Conservation (phyloP, 345 rosid species). For the Salix suchowensis region DNA sequence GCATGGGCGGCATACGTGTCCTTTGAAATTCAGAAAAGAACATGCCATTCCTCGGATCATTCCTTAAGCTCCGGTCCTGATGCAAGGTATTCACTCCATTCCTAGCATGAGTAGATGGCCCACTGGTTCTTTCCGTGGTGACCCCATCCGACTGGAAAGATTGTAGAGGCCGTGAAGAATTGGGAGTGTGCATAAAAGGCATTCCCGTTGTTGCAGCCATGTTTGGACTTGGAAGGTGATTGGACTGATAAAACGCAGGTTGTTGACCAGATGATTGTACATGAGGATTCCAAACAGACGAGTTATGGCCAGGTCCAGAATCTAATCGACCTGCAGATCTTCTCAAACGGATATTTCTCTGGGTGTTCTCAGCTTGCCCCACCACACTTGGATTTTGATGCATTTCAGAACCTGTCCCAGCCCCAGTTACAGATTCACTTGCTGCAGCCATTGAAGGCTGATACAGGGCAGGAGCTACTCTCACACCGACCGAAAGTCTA, state of each 20-base stretch:
- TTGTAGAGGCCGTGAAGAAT: not conserved
- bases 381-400: not conserved
- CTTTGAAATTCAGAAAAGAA: not conserved
- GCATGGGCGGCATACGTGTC: not conserved
- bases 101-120: not conserved
- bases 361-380: slow-evolving; percentile 1
- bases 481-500: not conserved
- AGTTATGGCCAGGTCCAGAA: not conserved
- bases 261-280: not conserved
- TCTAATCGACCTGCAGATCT: not conserved
- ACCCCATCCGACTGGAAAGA: not conserved
- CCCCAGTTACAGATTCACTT: not conserved
- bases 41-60: not conserved
- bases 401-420: not conserved
- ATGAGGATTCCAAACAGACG: not conserved
- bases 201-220: not conserved
- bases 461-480: not conserved
- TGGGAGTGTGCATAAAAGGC: not conserved
- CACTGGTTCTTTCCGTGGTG: not conserved
- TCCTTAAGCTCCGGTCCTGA: not conserved
- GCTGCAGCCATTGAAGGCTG: not conserved
- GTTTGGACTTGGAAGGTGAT: not conserved
- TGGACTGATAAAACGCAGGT: not conserved
- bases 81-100: not conserved
- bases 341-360: slow-evolving; percentile 21